Evolutionary conservation across 208 protist species (phyloP).

Genomic region (Trypanosoma congolense): DNA sequence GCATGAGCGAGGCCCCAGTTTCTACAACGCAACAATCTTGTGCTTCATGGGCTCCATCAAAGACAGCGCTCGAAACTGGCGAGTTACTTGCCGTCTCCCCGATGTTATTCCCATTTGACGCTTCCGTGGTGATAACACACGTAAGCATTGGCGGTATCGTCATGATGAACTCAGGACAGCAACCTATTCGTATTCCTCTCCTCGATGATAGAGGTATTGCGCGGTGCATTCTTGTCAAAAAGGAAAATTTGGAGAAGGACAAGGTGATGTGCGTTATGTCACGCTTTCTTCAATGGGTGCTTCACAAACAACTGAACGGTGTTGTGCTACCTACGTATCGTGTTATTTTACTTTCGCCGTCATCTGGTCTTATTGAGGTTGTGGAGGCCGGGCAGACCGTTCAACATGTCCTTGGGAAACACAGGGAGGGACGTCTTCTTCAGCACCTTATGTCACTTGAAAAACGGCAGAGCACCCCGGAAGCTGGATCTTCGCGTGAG

Average conservation of each 20-base stretch:
- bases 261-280: slow-evolving; percentile 77
- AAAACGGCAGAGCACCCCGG: background rate
- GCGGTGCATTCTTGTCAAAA: slow-evolving; percentile 66
- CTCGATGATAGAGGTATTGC: slow-evolving; percentile 11
- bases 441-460: slow-evolving; percentile 16
- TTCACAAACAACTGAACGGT: slow-evolving; percentile 32
- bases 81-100: background rate
- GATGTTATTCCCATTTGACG: slow-evolving; percentile 29
- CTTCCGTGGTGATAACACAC: slow-evolving; percentile 15
- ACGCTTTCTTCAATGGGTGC: slow-evolving; percentile 49
- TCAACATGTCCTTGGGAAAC: slow-evolving; percentile 17
- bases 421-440: slow-evolving; percentile 21
- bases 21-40: too few species aligned
- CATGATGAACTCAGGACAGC: slow-evolving; percentile 21
- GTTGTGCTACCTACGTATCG: slow-evolving; percentile 61
- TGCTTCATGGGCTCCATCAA: background rate
- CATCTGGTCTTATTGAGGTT: slow-evolving; percentile 69
- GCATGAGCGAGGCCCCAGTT: too few species aligned
- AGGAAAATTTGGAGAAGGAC: slow-evolving; percentile 67
- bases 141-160: slow-evolving; percentile 18
- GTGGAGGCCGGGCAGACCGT: slow-evolving; percentile 33
- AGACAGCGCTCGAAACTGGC: background rate
- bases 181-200: slow-evolving; percentile 26
- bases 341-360: slow-evolving; percentile 52
- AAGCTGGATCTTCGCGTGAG: background rate